phyloP scores from a whole-genome alignment of 176 grass and related monocot genomes.

The Triticum turgidum region DNA sequence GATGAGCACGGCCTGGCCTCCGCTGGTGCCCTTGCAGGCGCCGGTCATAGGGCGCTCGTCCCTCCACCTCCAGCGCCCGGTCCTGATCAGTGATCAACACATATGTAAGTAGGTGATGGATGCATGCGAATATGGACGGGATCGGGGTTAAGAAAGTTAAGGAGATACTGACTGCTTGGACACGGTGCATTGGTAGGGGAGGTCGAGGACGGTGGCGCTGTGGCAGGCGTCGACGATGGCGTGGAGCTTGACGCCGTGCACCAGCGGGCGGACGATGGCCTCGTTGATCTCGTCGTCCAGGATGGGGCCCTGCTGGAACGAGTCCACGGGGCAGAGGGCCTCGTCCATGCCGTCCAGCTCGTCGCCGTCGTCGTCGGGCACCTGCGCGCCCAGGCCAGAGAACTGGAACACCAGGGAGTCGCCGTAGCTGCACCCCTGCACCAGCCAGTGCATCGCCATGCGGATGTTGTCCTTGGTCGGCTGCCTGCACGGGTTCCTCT shows the following conservation, averaged over 20 bases:
- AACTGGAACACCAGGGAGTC: conserved; percentile 93
- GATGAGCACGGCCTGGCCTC: conserved; percentile 35
- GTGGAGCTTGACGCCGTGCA: conserved; percentile 61
- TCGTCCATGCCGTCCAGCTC: conserved; percentile 84
- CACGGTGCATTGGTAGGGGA: conserved; percentile 65
- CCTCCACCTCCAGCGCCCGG: conserved; percentile 27
- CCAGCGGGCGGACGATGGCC: conserved; percentile 71
- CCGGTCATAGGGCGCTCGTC: conserved; percentile 15
- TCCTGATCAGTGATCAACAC: background rate
- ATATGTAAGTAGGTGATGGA: background rate
- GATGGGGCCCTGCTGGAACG: conserved; percentile 61
- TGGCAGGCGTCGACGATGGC: conserved; percentile 82
- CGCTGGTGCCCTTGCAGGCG: conserved; percentile 30
- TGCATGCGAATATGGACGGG: background rate
- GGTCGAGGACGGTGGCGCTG: conserved; percentile 82
- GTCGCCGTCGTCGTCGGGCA: conserved; percentile 54
- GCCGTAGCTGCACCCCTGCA: conserved; percentile 57
- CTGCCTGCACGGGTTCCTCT: conserved; percentile 39
- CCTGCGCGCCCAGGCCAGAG: conserved; percentile 75
- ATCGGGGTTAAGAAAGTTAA: background rate
- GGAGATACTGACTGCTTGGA: conserved; percentile 20
- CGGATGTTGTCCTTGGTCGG: conserved; percentile 74
- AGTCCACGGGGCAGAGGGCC: conserved; percentile 81
- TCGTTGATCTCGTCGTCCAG: conserved; percentile 89
- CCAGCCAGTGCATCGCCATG: conserved; percentile 83